A percentile compares a stretch with the other conserved stretches of the same genome.
phyloP scores from a whole-genome alignment of 441 rosid genomes.

The Adansonia rubrostipa region DNA sequence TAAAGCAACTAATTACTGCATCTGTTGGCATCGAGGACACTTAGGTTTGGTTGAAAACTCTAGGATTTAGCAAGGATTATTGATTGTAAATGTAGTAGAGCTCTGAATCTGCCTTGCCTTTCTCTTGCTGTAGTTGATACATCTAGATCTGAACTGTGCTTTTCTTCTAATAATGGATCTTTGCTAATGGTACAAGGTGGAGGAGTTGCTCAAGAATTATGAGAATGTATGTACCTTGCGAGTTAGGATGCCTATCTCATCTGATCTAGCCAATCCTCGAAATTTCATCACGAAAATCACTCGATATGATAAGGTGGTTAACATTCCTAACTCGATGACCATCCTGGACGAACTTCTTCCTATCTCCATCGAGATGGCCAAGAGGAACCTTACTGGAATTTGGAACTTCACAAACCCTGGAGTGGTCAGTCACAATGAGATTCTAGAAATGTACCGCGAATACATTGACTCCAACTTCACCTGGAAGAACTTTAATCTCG shows the following conservation, averaged over 20 bases:
- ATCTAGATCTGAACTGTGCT: not conserved
- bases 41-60: not conserved
- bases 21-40: constrained; percentile 2
- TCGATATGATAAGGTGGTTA: constrained; percentile 81
- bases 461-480: constrained; percentile 9
- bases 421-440: constrained; percentile 15
- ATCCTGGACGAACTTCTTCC: constrained; percentile 88
- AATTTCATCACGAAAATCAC: constrained; percentile 90
- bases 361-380: constrained; percentile 55
- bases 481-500: constrained; percentile 17
- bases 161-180: constrained; percentile 2
- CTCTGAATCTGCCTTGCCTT: not conserved
- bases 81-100: too few relatives aligned
- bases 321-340: constrained; percentile 95
- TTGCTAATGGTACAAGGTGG: constrained; percentile 15
- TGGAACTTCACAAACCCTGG: constrained; percentile 15
- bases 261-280: constrained; percentile 78
- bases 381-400: constrained; percentile 10
- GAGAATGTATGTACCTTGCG: constrained; percentile 86
- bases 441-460: not conserved
- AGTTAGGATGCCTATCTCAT: constrained; percentile 89
- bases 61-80: not conserved
- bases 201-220: constrained; percentile 75
- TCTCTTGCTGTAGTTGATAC: not conserved
- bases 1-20: not conserved